Evolutionary conservation across 306 rosid species (phyloP).

Genomic region (Calophaca sinica): DNA sequence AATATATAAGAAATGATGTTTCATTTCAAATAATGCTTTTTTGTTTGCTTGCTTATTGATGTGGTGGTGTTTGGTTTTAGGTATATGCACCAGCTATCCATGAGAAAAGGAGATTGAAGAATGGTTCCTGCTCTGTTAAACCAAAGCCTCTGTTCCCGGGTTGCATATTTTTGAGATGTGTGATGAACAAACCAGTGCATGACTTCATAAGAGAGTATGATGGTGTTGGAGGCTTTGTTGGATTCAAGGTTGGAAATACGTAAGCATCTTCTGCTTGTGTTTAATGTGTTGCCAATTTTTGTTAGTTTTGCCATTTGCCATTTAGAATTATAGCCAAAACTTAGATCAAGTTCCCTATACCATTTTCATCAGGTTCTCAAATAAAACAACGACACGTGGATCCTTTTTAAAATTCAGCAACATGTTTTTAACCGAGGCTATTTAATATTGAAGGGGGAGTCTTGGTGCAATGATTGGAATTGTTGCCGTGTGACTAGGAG

Average conservation of each 20-base stretch:
- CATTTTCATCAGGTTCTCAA: neutral
- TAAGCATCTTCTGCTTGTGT: conserved; percentile 54
- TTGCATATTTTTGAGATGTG: conserved; percentile 74
- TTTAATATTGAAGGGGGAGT: neutral
- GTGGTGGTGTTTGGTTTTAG: conserved; percentile 57
- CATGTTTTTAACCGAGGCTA: neutral
- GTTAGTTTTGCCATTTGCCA: neutral
- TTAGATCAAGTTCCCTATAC: neutral
- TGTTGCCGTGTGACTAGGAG: neutral
- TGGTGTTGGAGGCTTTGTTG: conserved; percentile 90
- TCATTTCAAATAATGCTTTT: conserved; percentile 29
- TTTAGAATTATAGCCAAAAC: neutral
- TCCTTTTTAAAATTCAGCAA: neutral
- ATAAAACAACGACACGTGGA: neutral
- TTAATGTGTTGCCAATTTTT: neutral
- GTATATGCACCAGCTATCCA: conserved; percentile 74
- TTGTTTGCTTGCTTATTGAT: conserved; percentile 18
- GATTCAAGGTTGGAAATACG: conserved; percentile 85
- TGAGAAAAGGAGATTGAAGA: conserved; percentile 73
- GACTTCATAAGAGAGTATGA: conserved; percentile 76
- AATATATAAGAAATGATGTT: conserved; percentile 16
- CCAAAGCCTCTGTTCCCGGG: conserved; percentile 81
- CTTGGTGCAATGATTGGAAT: neutral
- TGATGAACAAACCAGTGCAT: conserved; percentile 81
- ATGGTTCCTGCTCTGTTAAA: conserved; percentile 68